These are phyloP conservation scores for Biscogniauxia marginata DNA, from an alignment of 2,329 filamentous ascomycete genomes.

Conservation along the genomic window DNA sequence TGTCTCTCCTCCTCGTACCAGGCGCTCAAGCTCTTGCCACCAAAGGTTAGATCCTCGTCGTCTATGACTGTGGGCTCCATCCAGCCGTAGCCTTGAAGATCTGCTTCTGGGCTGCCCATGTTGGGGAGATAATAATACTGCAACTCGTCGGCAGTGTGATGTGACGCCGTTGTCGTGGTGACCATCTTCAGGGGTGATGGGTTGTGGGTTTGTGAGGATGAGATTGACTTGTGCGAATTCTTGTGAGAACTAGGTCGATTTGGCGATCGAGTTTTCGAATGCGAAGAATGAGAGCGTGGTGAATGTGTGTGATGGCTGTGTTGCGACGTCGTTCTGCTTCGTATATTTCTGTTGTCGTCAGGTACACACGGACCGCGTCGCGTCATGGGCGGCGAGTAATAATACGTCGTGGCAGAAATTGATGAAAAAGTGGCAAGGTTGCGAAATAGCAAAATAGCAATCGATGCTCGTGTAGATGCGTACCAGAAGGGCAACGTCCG, in stretches of 20 bases:
- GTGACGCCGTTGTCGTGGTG: constrained; percentile 27
- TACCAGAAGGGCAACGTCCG: neutral
- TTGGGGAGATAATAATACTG: constrained; percentile 32
- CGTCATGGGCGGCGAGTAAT: constrained; percentile 27
- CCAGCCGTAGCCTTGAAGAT: constrained; percentile 39
- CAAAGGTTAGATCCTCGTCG: constrained; percentile 60
- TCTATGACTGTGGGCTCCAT: constrained; percentile 57
- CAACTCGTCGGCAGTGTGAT: constrained; percentile 25
- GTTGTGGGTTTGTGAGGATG: constrained; percentile 23
- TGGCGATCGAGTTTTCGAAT: constrained; percentile 20
- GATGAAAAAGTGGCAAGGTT: neutral
- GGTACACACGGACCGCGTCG: constrained; percentile 28
- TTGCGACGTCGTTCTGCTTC: constrained; percentile 26
- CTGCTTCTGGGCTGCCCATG: constrained; percentile 18
- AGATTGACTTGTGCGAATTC: constrained; percentile 10
- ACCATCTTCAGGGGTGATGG: constrained; percentile 36
- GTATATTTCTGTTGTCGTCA: constrained; percentile 28
- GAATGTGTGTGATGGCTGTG: constrained; percentile 18
- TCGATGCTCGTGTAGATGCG: neutral
- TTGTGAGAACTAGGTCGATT: constrained; percentile 13
- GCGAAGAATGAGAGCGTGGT: constrained; percentile 16
- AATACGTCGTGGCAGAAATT: neutral
- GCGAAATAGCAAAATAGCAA: neutral
- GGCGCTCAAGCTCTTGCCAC: constrained; percentile 56
- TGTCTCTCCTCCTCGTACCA: constrained; percentile 61